A percentile compares a stretch with the other conserved stretches of the same genome.
Conservation (phyloP, 257 asterid species). For the Lavandula angustifolia region DNA sequence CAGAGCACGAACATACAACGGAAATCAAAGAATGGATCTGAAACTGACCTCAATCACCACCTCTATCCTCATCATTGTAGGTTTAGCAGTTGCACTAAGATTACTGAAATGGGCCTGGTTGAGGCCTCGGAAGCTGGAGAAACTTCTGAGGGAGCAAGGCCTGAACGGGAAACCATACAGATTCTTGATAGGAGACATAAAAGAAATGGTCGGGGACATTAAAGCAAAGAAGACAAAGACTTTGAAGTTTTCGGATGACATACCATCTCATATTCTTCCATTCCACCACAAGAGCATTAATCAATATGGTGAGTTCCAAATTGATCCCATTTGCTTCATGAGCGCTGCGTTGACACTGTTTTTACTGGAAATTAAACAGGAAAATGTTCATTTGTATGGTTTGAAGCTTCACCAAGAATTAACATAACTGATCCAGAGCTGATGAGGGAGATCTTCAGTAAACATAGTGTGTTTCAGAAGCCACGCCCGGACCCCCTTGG, state of each 20-base stretch:
- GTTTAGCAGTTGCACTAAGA: neutral
- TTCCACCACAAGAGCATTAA: slow-evolving; percentile 22
- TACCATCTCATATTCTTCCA: slow-evolving; percentile 29
- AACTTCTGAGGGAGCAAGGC: slow-evolving; percentile 30
- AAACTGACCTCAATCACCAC: slow-evolving; percentile 9
- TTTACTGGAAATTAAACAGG: neutral
- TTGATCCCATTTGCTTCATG: neutral
- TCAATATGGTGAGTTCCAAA: slow-evolving; percentile 25
- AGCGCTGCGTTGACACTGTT: neutral
- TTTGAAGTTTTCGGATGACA: slow-evolving; percentile 14
- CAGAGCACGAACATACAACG: too few species aligned
- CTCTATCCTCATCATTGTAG: slow-evolving; percentile 13
- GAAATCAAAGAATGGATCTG: slow-evolving; percentile 3
- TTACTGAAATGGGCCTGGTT: slow-evolving; percentile 32
- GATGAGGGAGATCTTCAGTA: slow-evolving; percentile 27
- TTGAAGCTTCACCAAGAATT: slow-evolving; percentile 33
- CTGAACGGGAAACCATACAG: slow-evolving; percentile 37
- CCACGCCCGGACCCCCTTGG: slow-evolving; percentile 29
- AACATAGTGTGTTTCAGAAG: slow-evolving; percentile 27
- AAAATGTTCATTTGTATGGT: slow-evolving; percentile 8
- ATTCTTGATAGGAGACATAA: slow-evolving; percentile 29
- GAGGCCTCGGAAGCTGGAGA: slow-evolving; percentile 34
- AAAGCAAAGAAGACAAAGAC: slow-evolving; percentile 21
- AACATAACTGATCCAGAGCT: slow-evolving; percentile 34
- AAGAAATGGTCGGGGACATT: neutral